Evolutionary conservation across 805 yeast genomes (phyloP), one percentile per base, ranked within the genome.

Genomic region (Candida morakotiae): DNA sequence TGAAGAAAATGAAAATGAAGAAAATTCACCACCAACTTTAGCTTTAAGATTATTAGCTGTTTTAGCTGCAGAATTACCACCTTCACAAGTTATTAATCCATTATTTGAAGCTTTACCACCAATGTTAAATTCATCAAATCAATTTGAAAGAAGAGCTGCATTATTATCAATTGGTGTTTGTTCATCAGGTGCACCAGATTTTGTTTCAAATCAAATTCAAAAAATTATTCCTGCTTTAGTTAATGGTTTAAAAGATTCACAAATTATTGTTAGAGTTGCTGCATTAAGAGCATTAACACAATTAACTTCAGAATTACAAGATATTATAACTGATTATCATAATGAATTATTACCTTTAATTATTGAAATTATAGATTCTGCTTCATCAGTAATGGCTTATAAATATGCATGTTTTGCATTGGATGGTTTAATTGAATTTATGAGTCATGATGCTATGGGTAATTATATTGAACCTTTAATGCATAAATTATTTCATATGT

Each of bases 151-250:
- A 69, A 81, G 96, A 67, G 96, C 94, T 42, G 93, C 84, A 38
- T 71, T 88, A 36, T 69, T 87, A 51, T 77, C 95, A 23, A 67
- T 93, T 45, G 87, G 94, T 51, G 86, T 79, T 40, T 79, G 91
- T 36, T 85, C 85, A 31, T 77, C 84, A 45, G 98, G 98, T 58
- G 91, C 98, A 28, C 98, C 98, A 44, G 99, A 93, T 56, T 91
- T 73, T 61, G 75, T 85, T 52, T 75, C 88, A 32, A 73, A 83
- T 33, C 91, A 88, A 56, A 64, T 89, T 43, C 75, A 76, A 42
- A 81, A 80, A 53, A 66, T 93, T 44, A 73, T 88, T 37, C 87
- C 87, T 35, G 75, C 80, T 41, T 64, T 91, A 33, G 73, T 85
- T 37, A 64, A 73, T 35, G 96, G 96, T 48, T 72, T 93, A 53